Conservation (phyloP, 768 basidiomycete genomes). For the Lactarius quietus region DNA sequence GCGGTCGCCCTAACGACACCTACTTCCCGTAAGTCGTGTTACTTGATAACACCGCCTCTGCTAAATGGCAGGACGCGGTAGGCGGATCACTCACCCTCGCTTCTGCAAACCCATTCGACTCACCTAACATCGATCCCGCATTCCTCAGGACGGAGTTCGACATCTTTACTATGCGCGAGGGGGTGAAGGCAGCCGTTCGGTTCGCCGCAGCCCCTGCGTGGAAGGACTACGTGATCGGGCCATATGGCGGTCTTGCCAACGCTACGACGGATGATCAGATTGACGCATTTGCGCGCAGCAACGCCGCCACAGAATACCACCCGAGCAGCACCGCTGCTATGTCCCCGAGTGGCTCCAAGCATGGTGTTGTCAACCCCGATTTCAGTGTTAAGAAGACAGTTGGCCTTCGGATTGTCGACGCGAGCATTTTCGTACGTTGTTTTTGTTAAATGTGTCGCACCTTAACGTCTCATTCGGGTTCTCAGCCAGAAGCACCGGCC, state of each 20-base stretch:
- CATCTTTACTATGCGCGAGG: constrained; percentile 7
- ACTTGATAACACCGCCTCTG: not conserved
- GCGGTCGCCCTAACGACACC: constrained; percentile 24
- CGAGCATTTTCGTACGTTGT: constrained; percentile 23
- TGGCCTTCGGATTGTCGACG: constrained; percentile 40
- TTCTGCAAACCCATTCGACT: constrained; percentile 28
- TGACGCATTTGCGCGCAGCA: constrained; percentile 23
- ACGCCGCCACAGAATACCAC: constrained; percentile 28
- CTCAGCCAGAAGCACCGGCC: constrained; percentile 11
- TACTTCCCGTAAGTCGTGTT: constrained; percentile 18
- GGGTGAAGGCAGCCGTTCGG: constrained; percentile 3
- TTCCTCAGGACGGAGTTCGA: constrained; percentile 11
- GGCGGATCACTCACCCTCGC: constrained; percentile 30
- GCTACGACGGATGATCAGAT: constrained; percentile 26
- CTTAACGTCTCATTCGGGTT: not conserved
- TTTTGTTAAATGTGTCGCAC: not conserved
- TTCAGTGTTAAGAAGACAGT: constrained; percentile 42
- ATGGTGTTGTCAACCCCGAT: constrained; percentile 44
- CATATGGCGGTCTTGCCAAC: not conserved
- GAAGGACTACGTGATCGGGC: constrained; percentile 3
- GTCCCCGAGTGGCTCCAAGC: constrained; percentile 32
- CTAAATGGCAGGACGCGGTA: not conserved
- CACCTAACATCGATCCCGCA: constrained; percentile 30
- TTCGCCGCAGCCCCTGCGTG: constrained; percentile 12
- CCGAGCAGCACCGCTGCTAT: constrained; percentile 41